These are phyloP conservation scores for Omphalea diandra DNA, from an alignment of 441 rosid genomes.

Conservation along the genomic window DNA sequence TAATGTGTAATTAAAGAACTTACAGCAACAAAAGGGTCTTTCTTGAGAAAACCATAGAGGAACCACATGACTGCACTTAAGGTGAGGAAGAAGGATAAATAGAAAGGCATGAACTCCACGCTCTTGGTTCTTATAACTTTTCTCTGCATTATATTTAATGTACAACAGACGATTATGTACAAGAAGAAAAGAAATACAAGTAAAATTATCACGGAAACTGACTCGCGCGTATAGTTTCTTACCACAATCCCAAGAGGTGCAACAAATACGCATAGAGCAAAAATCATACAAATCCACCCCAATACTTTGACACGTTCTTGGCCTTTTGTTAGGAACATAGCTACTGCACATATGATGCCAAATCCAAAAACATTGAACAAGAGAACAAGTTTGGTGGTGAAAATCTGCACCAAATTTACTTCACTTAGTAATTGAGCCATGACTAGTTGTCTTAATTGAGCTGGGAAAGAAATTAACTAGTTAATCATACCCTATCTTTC, in stretches of 20 bases:
- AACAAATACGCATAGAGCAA: slow-evolving; percentile 57
- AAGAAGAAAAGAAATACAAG: too few relatives aligned
- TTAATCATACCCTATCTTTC: slow-evolving; percentile 47
- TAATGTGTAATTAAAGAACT: slow-evolving; percentile 22
- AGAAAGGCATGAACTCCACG: slow-evolving; percentile 81
- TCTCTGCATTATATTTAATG: slow-evolving; percentile 40
- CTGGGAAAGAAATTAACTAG: too few relatives aligned
- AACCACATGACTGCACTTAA: slow-evolving; percentile 84
- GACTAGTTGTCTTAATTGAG: too few relatives aligned
- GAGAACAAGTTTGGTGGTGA: slow-evolving; percentile 46
- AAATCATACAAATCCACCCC: slow-evolving; percentile 71
- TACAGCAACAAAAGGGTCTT: slow-evolving; percentile 67
- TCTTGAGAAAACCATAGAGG: slow-evolving; percentile 61
- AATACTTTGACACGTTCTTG: slow-evolving; percentile 41
- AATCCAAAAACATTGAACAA: slow-evolving; percentile 56
- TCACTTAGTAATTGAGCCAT: too few relatives aligned
- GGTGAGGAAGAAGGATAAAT: slow-evolving; percentile 69
- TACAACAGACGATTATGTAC: too few relatives aligned
- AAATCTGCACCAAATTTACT: slow-evolving; percentile 37
- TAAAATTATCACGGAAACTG: too few relatives aligned
- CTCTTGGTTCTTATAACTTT: slow-evolving; percentile 79
- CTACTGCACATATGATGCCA: slow-evolving; percentile 39
- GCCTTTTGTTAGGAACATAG: slow-evolving; percentile 46
- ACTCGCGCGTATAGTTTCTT: neutral
- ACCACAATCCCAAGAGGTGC: slow-evolving; percentile 78